Base-by-base conservation (phyloP, 257 asterid species). In the Asclepias syriaca region DNA sequence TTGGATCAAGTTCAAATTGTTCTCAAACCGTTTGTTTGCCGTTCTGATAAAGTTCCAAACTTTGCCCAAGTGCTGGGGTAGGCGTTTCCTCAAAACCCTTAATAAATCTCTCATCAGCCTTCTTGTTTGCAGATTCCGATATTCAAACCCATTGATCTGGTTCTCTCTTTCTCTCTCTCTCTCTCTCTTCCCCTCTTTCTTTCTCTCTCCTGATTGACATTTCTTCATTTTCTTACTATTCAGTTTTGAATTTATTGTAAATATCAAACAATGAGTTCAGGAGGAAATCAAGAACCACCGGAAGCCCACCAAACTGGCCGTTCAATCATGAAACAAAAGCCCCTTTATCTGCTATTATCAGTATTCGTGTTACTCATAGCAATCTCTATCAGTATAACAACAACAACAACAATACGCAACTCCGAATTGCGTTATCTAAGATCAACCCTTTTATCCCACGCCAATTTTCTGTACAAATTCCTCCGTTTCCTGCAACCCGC, bases 261-360 rank as follows among this genome's bases (percentile, higher is more conserved):
- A 72, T 37, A 19, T 13, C 49, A 37, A 19, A 18, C 4, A 37
- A 83, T 86, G 90, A 75, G 85, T 79, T 74, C 84, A 18, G 72
- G 55, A 24, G 79, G 77, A 80, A 81, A 66, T 74, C 83, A 63
- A 72, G 84, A 82, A 70, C 75, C 77, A 19, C 84, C 81, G 15
- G 65, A 14, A n/a, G 76, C 83, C 59, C 37, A 59, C 0, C 71
- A 72, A 64, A 19, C 46, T 74, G 78, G 13, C 57, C 50, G 70
- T 37, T 68, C 29, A 53, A 22, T 53, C 50, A 65, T 65, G 22
- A 78, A 69, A 63, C 13, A 69, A 49, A 85, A 87, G 81, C 84
- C 85, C 82, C 40, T 86, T 69, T 79, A 24, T 37, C 8, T 86
- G 4, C 9, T 86, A 65, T 85, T 86, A 65, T 85, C 97, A 46